These are phyloP conservation scores for Hericium erinaceus DNA, from an alignment of 768 basidiomycete genomes.

Conservation along the genomic window DNA sequence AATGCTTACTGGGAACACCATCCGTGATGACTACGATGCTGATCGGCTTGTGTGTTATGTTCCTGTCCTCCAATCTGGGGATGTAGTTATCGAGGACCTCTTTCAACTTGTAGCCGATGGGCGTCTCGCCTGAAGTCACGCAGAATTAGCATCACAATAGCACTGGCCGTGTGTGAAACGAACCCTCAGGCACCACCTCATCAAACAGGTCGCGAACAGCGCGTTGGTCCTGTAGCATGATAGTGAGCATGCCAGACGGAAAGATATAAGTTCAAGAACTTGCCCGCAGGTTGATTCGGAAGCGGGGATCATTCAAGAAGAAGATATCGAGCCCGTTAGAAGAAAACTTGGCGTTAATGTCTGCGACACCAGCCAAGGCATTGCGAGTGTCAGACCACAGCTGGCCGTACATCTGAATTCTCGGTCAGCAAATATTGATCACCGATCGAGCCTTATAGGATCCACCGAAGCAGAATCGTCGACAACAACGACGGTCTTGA, in stretches of 20 bases:
- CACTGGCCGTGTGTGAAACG: background rate
- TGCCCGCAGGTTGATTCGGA: constrained; percentile 14
- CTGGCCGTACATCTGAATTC: constrained; percentile 29
- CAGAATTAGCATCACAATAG: constrained; percentile 2
- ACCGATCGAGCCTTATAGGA: background rate
- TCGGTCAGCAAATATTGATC: background rate
- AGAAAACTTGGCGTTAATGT: constrained; percentile 27
- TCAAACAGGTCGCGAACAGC: constrained; percentile 7
- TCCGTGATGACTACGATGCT: constrained; percentile 26
- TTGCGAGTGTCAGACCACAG: constrained; percentile 32
- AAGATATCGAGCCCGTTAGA: constrained; percentile 32
- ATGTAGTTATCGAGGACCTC: too few species aligned
- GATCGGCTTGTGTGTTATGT: constrained; percentile 17
- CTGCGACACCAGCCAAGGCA: constrained; percentile 32
- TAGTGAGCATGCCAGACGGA: background rate
- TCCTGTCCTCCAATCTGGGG: too few species aligned
- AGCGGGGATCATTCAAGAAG: constrained; percentile 27
- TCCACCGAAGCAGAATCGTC: constrained; percentile 32
- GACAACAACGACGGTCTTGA: constrained; percentile 30
- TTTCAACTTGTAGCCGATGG: too few species aligned
- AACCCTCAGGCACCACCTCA: constrained; percentile 6
- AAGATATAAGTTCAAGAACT: constrained; percentile 1
- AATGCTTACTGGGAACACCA: constrained; percentile 27
- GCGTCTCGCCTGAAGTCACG: constrained; percentile 1
- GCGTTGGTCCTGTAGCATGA: constrained; percentile 2